Evolutionary conservation across 2,329 filamentous ascomycete species (phyloP), one percentile per base, ranked within the genome.

Genomic region (Cercospora berteroae): DNA sequence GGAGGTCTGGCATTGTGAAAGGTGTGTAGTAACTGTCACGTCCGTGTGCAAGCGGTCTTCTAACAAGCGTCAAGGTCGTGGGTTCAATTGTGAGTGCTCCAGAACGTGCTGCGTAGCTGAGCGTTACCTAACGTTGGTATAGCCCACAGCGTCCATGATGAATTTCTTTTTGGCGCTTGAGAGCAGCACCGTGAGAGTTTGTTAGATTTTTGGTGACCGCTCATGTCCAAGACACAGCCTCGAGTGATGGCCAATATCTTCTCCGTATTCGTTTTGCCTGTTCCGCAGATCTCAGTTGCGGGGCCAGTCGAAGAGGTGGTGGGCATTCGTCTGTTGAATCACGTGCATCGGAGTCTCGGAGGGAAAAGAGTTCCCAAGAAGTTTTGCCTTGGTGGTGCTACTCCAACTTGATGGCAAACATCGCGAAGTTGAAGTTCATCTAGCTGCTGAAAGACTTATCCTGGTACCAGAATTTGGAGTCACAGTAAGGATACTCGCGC

Each of bases 141-240:
- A 61, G 59, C 59, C 60, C 60, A 63, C 60, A 63, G 60, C 60
- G 60, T 63, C 48, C 60, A 57, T 39, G n/a, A 23, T 6, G 20
- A 16, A 33, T n/a, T 25, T 50, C 39, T 48, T 61, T 44, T 44
- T 61, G 59, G 3, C 25, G 1, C 16, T 36, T 5, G 31, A 13
- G 31, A 33, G 31, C 9, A n/a, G 16, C 4, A n/a, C 0, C 16
- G 36, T 42, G 36, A 4, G 16, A 16, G 13, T 0, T 42, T 4
- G 31, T 33, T 8, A 0, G 4, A 0, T 0, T 42, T n/a, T 42
- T 42, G 36, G 9, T 42, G 33, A 16, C 13, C 33, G 29, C 7
- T 31, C 29, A 8, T n/a, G 33, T 16, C 33, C 33, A 33, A 42
- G 13, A n/a, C 36, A 3, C 16, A n/a, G 16, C 2, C 36, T n/a